Conservation (phyloP, 495 filamentous ascomycete genomes). For the Neurospora discreta region DNA sequence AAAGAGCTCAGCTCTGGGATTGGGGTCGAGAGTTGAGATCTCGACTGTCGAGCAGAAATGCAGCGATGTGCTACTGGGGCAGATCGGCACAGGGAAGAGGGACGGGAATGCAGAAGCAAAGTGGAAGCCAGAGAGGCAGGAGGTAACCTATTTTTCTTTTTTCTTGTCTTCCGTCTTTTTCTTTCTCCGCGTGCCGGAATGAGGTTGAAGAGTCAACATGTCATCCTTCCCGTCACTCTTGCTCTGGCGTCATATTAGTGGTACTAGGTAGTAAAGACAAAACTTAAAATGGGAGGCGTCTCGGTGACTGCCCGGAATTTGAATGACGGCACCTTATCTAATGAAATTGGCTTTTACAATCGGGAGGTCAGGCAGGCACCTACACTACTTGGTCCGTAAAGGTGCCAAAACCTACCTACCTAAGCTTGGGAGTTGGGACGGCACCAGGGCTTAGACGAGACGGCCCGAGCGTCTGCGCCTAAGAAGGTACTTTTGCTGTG, state of each 20-base stretch:
- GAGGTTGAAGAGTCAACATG: not conserved
- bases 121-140: not conserved
- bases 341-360: not conserved
- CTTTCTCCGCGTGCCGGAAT: not conserved
- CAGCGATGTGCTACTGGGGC: not conserved
- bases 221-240: not conserved
- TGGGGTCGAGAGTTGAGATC: not conserved
- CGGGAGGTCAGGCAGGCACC: not conserved
- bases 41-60: not conserved
- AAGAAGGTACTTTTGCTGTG: not conserved
- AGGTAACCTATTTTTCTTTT: not conserved
- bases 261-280: not conserved
- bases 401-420: not conserved
- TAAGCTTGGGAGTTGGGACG: not conserved
- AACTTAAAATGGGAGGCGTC: not conserved
- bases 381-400: not conserved
- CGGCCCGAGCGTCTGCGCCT: not conserved
- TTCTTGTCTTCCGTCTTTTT: not conserved
- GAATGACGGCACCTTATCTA: not conserved
- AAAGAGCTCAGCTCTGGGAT: not conserved
- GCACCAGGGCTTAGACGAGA: not conserved
- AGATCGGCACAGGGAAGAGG: not conserved
- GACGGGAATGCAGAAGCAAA: not conserved
- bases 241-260: not conserved
- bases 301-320: not conserved